A percentile compares a stretch with the other conserved stretches of the same genome.
These are phyloP conservation scores for Sarcodon sp. DNA, from an alignment of 768 basidiomycete genomes.

Conservation along the genomic window DNA sequence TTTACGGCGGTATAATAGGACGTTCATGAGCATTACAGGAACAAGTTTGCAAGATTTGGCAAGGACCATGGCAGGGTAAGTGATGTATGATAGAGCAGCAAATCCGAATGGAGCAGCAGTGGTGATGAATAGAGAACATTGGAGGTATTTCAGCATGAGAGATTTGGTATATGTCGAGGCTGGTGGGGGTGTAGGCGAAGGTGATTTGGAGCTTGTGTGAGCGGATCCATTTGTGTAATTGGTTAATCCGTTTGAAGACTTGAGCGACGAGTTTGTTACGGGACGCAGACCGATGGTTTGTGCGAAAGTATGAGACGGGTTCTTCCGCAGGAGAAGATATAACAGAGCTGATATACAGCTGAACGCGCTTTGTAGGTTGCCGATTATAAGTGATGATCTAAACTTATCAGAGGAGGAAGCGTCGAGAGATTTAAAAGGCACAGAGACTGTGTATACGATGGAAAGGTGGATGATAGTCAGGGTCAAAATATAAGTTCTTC, in stretches of 20 bases:
- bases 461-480: neutral
- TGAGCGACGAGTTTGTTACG: conserved; percentile 3
- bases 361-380: conserved; percentile 73
- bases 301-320: conserved; percentile 34
- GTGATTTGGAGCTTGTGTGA: conserved; percentile 19
- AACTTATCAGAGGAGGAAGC: conserved; percentile 58
- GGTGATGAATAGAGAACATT: conserved; percentile 81
- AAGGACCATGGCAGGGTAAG: conserved; percentile 97
- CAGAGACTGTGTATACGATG: conserved; percentile 50
- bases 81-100: conserved; percentile 88
- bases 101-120: conserved; percentile 93
- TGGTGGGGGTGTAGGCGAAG: conserved; percentile 17
- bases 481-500: conserved; percentile 1
- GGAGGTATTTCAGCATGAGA: conserved; percentile 66
- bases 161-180: conserved; percentile 13
- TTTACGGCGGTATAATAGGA: conserved; percentile 83
- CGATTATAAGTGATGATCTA: conserved; percentile 75
- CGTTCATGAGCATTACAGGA: conserved; percentile 96
- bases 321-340: conserved; percentile 59
- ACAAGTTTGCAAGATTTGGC: conserved; percentile 99
- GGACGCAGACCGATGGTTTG: conserved; percentile 51
- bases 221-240: conserved; percentile 21
- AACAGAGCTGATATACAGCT: conserved; percentile 65
- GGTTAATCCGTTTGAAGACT: conserved; percentile 9
- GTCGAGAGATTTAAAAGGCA: conserved; percentile 66